Base-by-base conservation (phyloP, 208 protist genomes). In the Sergeia podlipaevii region DNA sequence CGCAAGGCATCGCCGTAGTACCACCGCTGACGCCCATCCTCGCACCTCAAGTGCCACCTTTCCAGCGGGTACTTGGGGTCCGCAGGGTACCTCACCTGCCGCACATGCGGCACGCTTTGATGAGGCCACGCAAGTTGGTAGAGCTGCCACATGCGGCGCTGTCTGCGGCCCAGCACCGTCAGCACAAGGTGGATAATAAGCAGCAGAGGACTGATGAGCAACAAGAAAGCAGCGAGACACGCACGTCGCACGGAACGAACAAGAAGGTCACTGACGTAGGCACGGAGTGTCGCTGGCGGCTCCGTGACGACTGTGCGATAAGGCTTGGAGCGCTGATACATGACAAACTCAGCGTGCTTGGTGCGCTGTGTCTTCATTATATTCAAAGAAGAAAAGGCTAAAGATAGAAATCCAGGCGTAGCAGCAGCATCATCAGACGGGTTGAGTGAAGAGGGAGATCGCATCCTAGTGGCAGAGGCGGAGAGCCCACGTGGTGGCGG, bases 11-110 rank as follows among this genome's bases (percentile, higher is more conserved):
- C 63, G 6, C 76, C 73, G 44, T 39, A 52, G 64, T 88, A 74
- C 88, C 88, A 95, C n/a, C 80, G 82, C 72, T 95, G 88, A 2
- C 88, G 84, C 0, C 88, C 88, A 27, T 95, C 88, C 57, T 95
- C 88, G 51, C 82, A 91, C 45, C 74, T 74, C 49, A 95, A 60
- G 49, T 89, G 84, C 88, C 88, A 95, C 18, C 63, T 46, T 20
- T 75, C 70, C 28, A 91, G 45, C 0, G 83, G 79, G 56, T 88
- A 91, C 6, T 58, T 27, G 2, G 18, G 7, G 36, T 70, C 56
- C 8, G 74, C 33, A 17, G 55, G 41, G 52, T 77, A 70, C 39
- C 36, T 26, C 36, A 84, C 48, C 6, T 45, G 50, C 20, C 79
- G 71, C 4, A 88, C 64, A 46, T 89, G 85, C 30, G 85, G 80